Conservation (phyloP, 331 rosid genomes). For the Rosa hybrid region DNA sequence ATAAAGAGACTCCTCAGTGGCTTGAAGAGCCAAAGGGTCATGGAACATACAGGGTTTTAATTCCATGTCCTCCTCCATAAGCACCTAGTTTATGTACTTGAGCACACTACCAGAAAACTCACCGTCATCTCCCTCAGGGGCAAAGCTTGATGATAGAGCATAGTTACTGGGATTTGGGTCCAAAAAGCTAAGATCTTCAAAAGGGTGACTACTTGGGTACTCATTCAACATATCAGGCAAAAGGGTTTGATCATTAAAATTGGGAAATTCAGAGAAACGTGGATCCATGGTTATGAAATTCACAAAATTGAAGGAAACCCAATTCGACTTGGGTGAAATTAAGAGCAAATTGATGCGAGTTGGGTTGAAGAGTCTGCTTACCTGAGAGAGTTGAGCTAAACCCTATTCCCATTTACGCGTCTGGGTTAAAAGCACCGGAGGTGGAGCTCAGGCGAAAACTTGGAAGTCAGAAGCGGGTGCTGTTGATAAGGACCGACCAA, state of each 20-base stretch:
- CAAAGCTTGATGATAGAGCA: conserved; percentile 15
- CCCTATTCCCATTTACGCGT: background rate
- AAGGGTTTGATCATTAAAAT: conserved; percentile 10
- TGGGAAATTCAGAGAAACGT: conserved; percentile 5
- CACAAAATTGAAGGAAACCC: background rate
- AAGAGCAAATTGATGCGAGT: background rate
- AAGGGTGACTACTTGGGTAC: conserved; percentile 16
- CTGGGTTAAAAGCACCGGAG: background rate
- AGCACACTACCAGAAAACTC: conserved; percentile 47
- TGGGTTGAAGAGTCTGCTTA: conserved; percentile 7
- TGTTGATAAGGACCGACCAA: background rate
- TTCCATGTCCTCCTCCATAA: conserved; percentile 69
- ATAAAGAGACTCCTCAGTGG: conserved; percentile 60
- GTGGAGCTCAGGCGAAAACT: conserved; percentile 10
- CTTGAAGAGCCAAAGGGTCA: conserved; percentile 59
- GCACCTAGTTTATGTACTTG: conserved; percentile 55
- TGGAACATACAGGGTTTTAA: conserved; percentile 60
- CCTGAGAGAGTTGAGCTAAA: conserved; percentile 4
- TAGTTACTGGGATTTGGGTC: background rate
- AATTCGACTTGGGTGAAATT: background rate
- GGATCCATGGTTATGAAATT: conserved; percentile 35
- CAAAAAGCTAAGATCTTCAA: conserved; percentile 7
- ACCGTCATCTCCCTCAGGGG: conserved; percentile 36
- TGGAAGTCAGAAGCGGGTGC: background rate
- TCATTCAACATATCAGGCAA: conserved; percentile 3